Percentiles rank a stretch among this genome's conserved stretches.
Evolutionary conservation across 1,139 yeast species (phyloP).

Genomic region (Yamadazyma trypodendri): DNA sequence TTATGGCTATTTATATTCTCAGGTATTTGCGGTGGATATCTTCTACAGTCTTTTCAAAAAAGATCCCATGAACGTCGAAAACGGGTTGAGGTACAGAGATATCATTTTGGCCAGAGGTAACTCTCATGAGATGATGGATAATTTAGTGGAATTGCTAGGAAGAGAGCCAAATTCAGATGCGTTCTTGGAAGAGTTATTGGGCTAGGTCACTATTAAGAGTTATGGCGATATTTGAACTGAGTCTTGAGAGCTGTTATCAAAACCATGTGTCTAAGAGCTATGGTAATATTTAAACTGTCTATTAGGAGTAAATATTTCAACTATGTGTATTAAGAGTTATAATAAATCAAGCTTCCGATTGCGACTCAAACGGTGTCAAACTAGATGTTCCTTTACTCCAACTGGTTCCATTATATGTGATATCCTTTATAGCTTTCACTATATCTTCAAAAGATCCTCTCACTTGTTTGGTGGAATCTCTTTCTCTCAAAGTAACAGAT

Average conservation of each 20-base stretch:
- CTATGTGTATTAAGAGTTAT: no score
- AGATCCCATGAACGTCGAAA: constrained; percentile 62
- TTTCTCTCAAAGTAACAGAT: constrained; percentile 93
- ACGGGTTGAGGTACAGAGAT: constrained; percentile 70
- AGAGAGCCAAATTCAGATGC: constrained; percentile 74
- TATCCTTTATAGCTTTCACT: constrained; percentile 71
- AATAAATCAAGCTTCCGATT: constrained; percentile 13
- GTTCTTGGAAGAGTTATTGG: constrained; percentile 57
- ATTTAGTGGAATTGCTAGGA: constrained; percentile 65
- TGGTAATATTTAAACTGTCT: no score
- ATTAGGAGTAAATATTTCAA: no score
- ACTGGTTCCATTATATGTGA: constrained; percentile 69
- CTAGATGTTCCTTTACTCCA: constrained; percentile 86
- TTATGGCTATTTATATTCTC: constrained; percentile 84
- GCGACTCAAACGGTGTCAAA: constrained; percentile 63
- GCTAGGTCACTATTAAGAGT: constrained; percentile 11
- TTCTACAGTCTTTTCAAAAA: constrained; percentile 67
- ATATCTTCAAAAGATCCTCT: constrained; percentile 86
- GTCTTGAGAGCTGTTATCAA: no score
- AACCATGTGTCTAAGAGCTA: no score
- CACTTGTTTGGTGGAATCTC: constrained; percentile 96
- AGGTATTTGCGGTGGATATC: constrained; percentile 83
- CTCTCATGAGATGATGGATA: constrained; percentile 63
- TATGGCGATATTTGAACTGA: no score
- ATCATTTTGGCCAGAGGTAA: constrained; percentile 72